A percentile compares a stretch with the other conserved stretches of the same genome.
Evolutionary conservation across 2,329 filamentous ascomycete genomes (phyloP).

Genomic region (Plectosphaerella sp.): DNA sequence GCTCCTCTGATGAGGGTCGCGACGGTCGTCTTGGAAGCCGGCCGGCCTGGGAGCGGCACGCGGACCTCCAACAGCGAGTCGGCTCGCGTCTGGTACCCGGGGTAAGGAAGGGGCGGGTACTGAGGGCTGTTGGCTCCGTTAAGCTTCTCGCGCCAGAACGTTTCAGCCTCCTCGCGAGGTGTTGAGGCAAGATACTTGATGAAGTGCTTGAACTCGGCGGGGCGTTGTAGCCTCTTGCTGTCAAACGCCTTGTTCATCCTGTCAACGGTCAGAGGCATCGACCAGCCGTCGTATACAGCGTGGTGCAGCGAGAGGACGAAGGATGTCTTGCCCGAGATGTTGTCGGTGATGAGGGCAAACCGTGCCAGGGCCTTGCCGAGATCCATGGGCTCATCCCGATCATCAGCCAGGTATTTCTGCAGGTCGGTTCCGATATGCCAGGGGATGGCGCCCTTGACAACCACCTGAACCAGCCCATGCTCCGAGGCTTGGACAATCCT

Average conservation of each 20-base stretch:
- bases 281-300: constrained; percentile 54
- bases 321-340: constrained; percentile 23
- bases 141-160: constrained; percentile 42
- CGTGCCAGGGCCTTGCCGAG: constrained; percentile 41
- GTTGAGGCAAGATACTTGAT: constrained; percentile 39
- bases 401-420: constrained; percentile 33
- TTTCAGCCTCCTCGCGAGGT: constrained; percentile 33
- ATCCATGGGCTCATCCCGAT: constrained; percentile 35
- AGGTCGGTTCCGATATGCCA: constrained; percentile 28
- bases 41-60: constrained; percentile 29
- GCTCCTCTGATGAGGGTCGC: constrained; percentile 55
- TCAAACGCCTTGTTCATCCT: constrained; percentile 41
- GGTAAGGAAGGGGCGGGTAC: constrained; percentile 42
- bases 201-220: constrained; percentile 43
- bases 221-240: constrained; percentile 22
- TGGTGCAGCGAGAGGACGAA: constrained; percentile 55
- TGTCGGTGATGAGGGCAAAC: constrained; percentile 35
- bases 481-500: constrained; percentile 41
- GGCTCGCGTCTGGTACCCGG: constrained; percentile 43
- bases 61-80: constrained; percentile 51
- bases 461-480: constrained; percentile 41
- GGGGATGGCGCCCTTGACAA: constrained; percentile 33
- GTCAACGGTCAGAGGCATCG: constrained; percentile 44
- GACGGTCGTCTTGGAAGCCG: constrained; percentile 39
- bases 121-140: constrained; percentile 38